A percentile compares a stretch with the other conserved stretches of the same genome.
Evolutionary conservation across 1,284 basidiomycete genomes (phyloP).

Genomic region (Melampsora medusae): DNA sequence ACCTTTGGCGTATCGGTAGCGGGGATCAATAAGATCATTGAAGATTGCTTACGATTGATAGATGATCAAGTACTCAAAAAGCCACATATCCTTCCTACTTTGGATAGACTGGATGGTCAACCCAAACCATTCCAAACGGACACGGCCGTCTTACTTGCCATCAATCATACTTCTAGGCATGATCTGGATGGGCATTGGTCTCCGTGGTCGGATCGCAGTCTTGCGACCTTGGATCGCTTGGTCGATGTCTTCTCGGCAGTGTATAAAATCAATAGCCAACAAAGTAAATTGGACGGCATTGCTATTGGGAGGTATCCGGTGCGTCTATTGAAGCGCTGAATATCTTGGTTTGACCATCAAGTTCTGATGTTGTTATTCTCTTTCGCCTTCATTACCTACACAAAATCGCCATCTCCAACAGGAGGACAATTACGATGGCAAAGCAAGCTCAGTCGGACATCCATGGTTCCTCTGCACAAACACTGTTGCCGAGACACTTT

Average conservation of each 20-base stretch:
- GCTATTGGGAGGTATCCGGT: conserved; percentile 43
- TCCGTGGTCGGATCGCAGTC: conserved; percentile 45
- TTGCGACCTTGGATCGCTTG: conserved; percentile 46
- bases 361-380: neutral
- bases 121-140: conserved; percentile 47
- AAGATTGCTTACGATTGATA: neutral
- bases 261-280: conserved; percentile 45
- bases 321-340: neutral
- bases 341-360: neutral
- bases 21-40: neutral
- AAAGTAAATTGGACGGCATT: conserved; percentile 33
- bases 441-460: conserved; percentile 46
- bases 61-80: conserved; percentile 11
- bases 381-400: neutral
- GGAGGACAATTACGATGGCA: conserved; percentile 48
- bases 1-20: neutral
- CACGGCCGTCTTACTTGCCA: conserved; percentile 43
- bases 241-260: conserved; percentile 45
- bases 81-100: conserved; percentile 46
- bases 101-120: conserved; percentile 45
- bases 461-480: conserved; percentile 48
- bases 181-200: conserved; percentile 41
- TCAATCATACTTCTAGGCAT: conserved; percentile 36
- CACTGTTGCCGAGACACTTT: conserved; percentile 46
- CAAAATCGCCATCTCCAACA: neutral